These are phyloP conservation scores for Sporothrix brasiliensis DNA, from an alignment of 2,329 filamentous ascomycete genomes.

Conservation along the genomic window DNA sequence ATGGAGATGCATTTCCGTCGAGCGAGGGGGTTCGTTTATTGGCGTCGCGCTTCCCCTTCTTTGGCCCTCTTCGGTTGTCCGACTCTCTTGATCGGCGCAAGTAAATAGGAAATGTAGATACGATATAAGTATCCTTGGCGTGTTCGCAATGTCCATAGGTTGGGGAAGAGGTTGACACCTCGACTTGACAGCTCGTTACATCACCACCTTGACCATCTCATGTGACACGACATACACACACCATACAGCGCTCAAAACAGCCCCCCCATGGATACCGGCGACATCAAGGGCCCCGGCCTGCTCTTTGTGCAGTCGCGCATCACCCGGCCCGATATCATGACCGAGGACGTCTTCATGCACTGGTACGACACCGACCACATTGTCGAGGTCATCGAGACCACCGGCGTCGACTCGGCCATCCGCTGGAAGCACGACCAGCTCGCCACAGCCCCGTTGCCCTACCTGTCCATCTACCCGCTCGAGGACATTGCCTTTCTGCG, in stretches of 20 bases:
- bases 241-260: neutral
- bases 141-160: neutral
- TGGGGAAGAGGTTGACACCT: neutral
- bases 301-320: slow-evolving; percentile 43
- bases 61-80: neutral
- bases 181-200: neutral
- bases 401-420: slow-evolving; percentile 42
- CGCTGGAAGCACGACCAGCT: slow-evolving; percentile 42
- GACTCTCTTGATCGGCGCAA: neutral
- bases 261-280: slow-evolving; percentile 25
- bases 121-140: slow-evolving; percentile 12
- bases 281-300: slow-evolving; percentile 37
- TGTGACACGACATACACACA: slow-evolving; percentile 2
- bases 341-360: slow-evolving; percentile 41
- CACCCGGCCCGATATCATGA: slow-evolving; percentile 39
- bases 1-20: slow-evolving; percentile 29
- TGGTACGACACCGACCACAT: slow-evolving; percentile 50
- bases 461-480: slow-evolving; percentile 45
- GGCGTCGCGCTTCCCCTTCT: neutral
- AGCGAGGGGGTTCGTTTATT: neutral
- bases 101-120: neutral
- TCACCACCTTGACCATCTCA: neutral
- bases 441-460: slow-evolving; percentile 39
- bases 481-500: slow-evolving; percentile 43
- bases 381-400: slow-evolving; percentile 43